phyloP scores from a whole-genome alignment of 2,329 filamentous ascomycete species.

The Fusarium keratoplasticum region DNA sequence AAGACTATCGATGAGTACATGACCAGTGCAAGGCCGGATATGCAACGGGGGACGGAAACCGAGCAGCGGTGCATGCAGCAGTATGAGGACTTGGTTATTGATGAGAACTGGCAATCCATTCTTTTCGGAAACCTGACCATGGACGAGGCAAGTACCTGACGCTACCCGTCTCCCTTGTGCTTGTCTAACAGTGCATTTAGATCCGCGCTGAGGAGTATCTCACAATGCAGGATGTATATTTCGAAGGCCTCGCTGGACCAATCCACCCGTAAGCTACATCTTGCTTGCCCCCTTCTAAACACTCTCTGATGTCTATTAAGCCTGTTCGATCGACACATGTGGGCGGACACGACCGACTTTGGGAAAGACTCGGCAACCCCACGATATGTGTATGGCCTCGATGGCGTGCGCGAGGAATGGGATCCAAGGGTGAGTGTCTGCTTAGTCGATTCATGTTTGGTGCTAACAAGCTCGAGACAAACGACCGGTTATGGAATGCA shows the following conservation, averaged over 20 bases:
- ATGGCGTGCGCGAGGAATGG: constrained; percentile 39
- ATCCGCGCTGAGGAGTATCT: constrained; percentile 41
- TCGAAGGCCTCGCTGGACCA: constrained; percentile 30
- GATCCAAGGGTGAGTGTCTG: constrained; percentile 35
- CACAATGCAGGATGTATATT: constrained; percentile 21
- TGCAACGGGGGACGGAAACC: constrained; percentile 9
- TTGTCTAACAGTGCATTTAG: constrained; percentile 25
- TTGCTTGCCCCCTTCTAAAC: background rate
- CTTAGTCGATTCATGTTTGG: background rate
- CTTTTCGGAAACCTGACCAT: constrained; percentile 47
- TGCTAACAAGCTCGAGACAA: constrained; percentile 21
- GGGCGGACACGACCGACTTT: constrained; percentile 11
- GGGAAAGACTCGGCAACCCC: background rate
- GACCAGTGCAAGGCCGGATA: constrained; percentile 14
- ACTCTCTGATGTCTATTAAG: constrained; percentile 14
- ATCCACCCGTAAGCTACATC: constrained; percentile 37
- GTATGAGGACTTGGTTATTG: constrained; percentile 41
- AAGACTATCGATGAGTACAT: constrained; percentile 38
- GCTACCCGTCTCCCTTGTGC: background rate
- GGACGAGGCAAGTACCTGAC: constrained; percentile 41
- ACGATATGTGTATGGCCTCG: constrained; percentile 34
- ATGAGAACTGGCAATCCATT: constrained; percentile 48
- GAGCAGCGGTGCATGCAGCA: constrained; percentile 36
- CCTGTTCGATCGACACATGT: constrained; percentile 22
- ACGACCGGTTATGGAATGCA: constrained; percentile 45